Evolutionary conservation across 2,329 filamentous ascomycete genomes (phyloP).

Genomic region (Colletotrichum gigasporum): DNA sequence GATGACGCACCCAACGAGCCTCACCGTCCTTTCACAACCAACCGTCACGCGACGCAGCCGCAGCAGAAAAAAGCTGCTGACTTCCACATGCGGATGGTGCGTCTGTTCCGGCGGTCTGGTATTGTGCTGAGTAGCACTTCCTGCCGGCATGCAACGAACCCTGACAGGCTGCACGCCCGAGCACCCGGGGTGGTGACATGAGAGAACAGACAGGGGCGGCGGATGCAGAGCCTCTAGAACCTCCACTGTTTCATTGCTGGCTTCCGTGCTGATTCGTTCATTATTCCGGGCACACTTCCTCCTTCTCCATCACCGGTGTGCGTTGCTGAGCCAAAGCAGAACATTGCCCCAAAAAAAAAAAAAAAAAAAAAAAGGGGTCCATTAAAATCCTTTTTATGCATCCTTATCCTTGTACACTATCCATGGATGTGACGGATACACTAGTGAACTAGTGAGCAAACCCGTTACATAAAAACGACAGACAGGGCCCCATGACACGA

Average conservation of each 20-base stretch:
- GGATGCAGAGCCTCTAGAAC: conserved; percentile 3
- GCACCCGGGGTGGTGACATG: too few relatives aligned
- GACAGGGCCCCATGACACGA: background rate
- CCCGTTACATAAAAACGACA: background rate
- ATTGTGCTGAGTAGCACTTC: background rate
- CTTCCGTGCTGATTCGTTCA: conserved; percentile 22
- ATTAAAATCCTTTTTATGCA: too few relatives aligned
- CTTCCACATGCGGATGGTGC: too few relatives aligned
- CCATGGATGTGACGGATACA: too few relatives aligned
- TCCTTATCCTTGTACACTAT: too few relatives aligned
- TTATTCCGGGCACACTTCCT: too few relatives aligned
- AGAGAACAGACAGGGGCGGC: too few relatives aligned
- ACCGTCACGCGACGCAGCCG: background rate
- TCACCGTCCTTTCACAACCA: background rate
- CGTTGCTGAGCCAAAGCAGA: conserved; percentile 27
- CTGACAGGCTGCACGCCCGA: too few relatives aligned
- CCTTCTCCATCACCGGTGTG: background rate
- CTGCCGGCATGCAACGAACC: conserved; percentile 11
- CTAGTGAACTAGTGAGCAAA: too few relatives aligned
- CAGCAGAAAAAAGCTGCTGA: background rate
- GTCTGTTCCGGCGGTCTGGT: conserved; percentile 16
- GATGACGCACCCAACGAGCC: background rate
- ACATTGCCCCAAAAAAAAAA: conserved; percentile 10
- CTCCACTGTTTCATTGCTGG: conserved; percentile 11
- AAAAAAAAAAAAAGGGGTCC: background rate